Evolutionary conservation across 306 rosid species (phyloP).

Genomic region (Quercus berberidifolia): DNA sequence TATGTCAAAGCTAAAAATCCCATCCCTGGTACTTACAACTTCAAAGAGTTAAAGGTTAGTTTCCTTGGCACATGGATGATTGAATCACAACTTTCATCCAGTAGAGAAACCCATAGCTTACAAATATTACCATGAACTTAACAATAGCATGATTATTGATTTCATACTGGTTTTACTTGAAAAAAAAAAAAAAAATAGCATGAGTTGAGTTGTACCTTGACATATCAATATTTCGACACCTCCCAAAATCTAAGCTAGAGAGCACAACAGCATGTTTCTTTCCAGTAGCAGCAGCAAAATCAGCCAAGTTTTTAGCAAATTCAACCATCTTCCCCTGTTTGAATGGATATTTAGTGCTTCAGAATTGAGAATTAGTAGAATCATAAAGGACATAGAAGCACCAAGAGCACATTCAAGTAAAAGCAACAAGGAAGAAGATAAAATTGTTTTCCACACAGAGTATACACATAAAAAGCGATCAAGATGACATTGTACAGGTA

Average conservation of each 20-base stretch:
- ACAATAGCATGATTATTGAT: background rate
- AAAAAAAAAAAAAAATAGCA: background rate
- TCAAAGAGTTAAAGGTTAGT: too few relatives aligned
- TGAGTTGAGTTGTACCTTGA: conserved; percentile 52
- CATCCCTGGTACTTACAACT: too few relatives aligned
- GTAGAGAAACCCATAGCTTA: too few relatives aligned
- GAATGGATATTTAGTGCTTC: conserved; percentile 16
- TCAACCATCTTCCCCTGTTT: conserved; percentile 76
- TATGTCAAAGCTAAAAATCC: too few relatives aligned
- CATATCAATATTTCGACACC: conserved; percentile 80
- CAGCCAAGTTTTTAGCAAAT: conserved; percentile 71
- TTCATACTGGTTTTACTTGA: too few relatives aligned
- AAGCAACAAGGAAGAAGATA: conserved; percentile 1
- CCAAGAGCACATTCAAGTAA: background rate
- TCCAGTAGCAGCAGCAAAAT: conserved; percentile 59
- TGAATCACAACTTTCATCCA: too few relatives aligned
- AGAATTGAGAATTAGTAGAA: conserved; percentile 5
- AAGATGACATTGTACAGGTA: too few relatives aligned
- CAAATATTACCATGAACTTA: too few relatives aligned
- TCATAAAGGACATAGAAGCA: conserved; percentile 6
- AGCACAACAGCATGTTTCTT: conserved; percentile 75
- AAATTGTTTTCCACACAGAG: background rate
- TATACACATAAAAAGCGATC: too few relatives aligned
- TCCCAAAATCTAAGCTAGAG: conserved; percentile 89
- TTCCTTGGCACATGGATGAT: too few relatives aligned